Percentiles rank a stretch among this genome's conserved stretches.
Evolutionary conservation across 345 rosid species (phyloP).

Genomic region (Streptanthus diversifolius): DNA sequence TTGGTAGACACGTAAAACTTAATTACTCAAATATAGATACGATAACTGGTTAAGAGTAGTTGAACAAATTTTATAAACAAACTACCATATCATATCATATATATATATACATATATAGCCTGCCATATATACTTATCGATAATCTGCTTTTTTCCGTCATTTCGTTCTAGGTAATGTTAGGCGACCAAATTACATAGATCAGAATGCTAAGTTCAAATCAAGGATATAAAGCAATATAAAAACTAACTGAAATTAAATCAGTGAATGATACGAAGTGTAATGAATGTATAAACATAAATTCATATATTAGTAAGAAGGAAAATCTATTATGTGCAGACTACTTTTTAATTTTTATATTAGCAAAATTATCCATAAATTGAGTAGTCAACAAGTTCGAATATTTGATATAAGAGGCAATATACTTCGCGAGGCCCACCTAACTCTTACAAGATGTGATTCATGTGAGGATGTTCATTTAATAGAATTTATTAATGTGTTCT

Average conservation of each 20-base stretch:
- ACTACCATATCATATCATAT: neutral
- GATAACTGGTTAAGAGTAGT: slow-evolving; percentile 5
- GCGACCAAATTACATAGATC: neutral
- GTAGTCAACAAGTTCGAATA: neutral
- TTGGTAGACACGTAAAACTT: neutral
- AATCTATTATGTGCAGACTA: neutral
- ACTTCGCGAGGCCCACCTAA: slow-evolving; percentile 29
- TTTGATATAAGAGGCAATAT: neutral
- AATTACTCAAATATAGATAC: neutral
- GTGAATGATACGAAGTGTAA: neutral
- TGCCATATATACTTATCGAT: neutral
- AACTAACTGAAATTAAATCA: neutral
- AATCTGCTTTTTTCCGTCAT: neutral
- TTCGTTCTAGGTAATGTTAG: neutral
- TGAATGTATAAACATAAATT: neutral
- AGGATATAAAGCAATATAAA: neutral
- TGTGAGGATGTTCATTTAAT: neutral
- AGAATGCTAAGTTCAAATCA: neutral
- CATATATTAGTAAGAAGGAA: neutral
- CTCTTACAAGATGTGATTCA: slow-evolving; percentile 13
- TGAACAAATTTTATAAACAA: slow-evolving; percentile 4
- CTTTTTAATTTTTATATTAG: neutral
- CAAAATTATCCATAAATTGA: neutral
- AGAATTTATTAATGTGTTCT: too few relatives aligned
- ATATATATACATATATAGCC: neutral